Conservation (phyloP, 2,329 filamentous ascomycete genomes). For the Aspergillus clavatus region DNA sequence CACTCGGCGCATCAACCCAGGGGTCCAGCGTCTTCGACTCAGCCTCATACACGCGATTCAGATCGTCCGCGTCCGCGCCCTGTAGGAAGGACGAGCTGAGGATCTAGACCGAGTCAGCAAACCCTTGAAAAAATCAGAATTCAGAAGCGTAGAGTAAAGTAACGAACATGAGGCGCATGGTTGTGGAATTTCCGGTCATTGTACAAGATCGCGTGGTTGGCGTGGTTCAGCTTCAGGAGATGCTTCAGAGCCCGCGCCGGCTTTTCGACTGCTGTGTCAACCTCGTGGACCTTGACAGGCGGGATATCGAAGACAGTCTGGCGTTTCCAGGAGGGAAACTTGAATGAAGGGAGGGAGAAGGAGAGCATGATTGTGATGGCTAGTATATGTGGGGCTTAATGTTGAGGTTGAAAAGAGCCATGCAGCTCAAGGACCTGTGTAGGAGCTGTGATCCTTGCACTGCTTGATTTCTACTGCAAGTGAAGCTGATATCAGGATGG, state of each 20-base stretch:
- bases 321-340: conserved; percentile 22
- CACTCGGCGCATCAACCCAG: conserved; percentile 79
- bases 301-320: conserved; percentile 47
- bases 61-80: conserved; percentile 65
- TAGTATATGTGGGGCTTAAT: background rate
- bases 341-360: conserved; percentile 19
- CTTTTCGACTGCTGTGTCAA: conserved; percentile 77
- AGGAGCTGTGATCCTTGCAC: background rate
- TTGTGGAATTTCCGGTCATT: conserved; percentile 73
- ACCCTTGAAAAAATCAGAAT: background rate
- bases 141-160: conserved; percentile 14
- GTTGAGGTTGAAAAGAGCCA: too few species aligned
- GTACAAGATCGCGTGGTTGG: conserved; percentile 79
- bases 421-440: background rate
- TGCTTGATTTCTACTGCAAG: background rate
- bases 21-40: conserved; percentile 67
- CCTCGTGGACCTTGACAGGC: conserved; percentile 67
- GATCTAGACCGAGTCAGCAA: conserved; percentile 45
- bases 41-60: conserved; percentile 76
- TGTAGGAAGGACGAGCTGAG: conserved; percentile 82
- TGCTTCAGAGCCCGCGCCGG: conserved; percentile 81
- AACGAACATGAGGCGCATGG: conserved; percentile 66
- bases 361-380: conserved; percentile 16
- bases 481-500: background rate
- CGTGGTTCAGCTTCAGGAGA: conserved; percentile 84